Evolutionary conservation across 176 grass and related monocot species (phyloP).

Genomic region (Alloteropsis semialata): DNA sequence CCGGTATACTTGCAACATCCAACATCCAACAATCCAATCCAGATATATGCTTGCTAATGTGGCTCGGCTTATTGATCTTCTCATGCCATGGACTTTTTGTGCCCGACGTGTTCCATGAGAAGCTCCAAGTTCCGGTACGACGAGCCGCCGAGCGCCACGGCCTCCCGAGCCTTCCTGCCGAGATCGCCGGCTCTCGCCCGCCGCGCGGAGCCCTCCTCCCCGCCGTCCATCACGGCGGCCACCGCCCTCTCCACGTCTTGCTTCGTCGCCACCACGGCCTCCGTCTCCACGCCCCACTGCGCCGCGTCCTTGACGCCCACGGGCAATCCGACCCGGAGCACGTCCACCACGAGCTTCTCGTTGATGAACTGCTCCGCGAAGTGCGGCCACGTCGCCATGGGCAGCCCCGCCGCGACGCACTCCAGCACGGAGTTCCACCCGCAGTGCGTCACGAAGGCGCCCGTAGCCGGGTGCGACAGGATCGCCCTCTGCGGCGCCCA

Average conservation of each 20-base stretch:
- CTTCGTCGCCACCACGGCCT: not conserved
- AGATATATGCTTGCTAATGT: not conserved
- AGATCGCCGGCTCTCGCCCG: slow-evolving; percentile 25
- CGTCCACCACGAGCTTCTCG: slow-evolving; percentile 33
- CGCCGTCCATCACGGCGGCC: slow-evolving; percentile 25
- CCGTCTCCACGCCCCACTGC: slow-evolving; percentile 10
- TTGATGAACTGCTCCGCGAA: slow-evolving; percentile 42
- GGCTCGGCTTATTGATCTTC: not conserved
- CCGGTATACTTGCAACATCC: too few species aligned
- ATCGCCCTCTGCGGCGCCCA: slow-evolving; percentile 50
- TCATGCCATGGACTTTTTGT: not conserved
- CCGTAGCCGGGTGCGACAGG: slow-evolving; percentile 35
- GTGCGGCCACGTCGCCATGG: slow-evolving; percentile 39
- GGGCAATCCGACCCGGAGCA: slow-evolving; percentile 7
- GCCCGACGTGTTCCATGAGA: slow-evolving; percentile 19
- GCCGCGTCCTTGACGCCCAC: slow-evolving; percentile 13
- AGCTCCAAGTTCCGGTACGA: slow-evolving; percentile 33
- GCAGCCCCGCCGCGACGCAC: slow-evolving; percentile 16
- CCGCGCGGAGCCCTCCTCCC: slow-evolving; percentile 15
- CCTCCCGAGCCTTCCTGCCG: slow-evolving; percentile 17
- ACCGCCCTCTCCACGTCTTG: slow-evolving; percentile 33
- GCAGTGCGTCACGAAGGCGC: slow-evolving; percentile 47
- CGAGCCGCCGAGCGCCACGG: slow-evolving; percentile 40
- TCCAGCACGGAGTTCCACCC: slow-evolving; percentile 49
- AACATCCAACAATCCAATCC: too few species aligned